Base-by-base conservation (phyloP, 1,284 basidiomycete genomes). In the Pseudomicrostroma phylloplanum region DNA sequence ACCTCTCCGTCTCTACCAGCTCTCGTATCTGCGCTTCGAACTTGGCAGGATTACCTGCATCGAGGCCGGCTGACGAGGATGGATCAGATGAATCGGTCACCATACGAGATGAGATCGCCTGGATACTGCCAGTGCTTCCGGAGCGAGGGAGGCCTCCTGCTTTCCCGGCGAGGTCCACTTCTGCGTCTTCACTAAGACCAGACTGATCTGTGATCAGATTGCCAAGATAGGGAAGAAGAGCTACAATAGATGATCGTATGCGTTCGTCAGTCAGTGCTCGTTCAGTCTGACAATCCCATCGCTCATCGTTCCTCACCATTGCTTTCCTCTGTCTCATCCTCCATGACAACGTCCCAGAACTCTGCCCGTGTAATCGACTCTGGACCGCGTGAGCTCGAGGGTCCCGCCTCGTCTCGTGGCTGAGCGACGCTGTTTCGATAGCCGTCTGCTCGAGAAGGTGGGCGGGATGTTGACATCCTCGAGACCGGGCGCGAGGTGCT, bases 1-100 rank as follows among this genome's bases (percentile, higher is more conserved):
- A 78, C 48, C 68, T 66, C 61, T 78, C 77, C 1, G 74, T 77
- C n/a, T 75, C 69, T 48, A 78, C 64, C 51, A 79, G 72, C 65
- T 79, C 77, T 21, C 68, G 66, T 1, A 76, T 60, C 19, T 67
- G 63, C 39, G 60, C 58, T 43, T 70, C 66, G 36, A 73, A 64
- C 19, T 67, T 67, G 0, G 62, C 48, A 0, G 64, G 56, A 23
- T 69, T 70, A 56, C 56, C 30, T n/a, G 57, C 13, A 6, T 13
- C 30, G 56, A n/a, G n/a, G 21, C 1, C 53, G 46, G 64, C n/a
- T n/a, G 6, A 26, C 13, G 15, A 13, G 17, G 25, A 19, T 13
- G 25, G n/a, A 23, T 23, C n/a, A 12, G 46, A 48, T 4, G 46
- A 23, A 12, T 11, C 12, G 6, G 41, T 23, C 7, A 43, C 41